Evolutionary conservation across 768 basidiomycete genomes (phyloP).

Genomic region (Cytidiella melzeri): DNA sequence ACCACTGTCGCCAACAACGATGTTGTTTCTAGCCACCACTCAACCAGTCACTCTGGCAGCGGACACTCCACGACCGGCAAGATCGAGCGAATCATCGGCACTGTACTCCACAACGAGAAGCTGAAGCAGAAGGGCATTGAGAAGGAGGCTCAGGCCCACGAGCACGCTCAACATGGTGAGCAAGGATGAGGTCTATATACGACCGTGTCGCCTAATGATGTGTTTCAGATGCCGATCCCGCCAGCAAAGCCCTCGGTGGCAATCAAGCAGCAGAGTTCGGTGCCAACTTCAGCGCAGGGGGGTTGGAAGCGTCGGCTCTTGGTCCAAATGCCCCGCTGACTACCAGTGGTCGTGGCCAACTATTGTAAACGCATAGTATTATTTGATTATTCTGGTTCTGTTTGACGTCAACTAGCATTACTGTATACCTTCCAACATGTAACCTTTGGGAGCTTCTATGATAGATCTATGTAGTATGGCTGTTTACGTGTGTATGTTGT

Average conservation of each 20-base stretch:
- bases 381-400: no score
- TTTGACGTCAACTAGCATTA: no score
- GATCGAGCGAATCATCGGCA: slow-evolving; percentile 41
- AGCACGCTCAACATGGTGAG: slow-evolving; percentile 48
- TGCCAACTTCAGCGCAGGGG: slow-evolving; percentile 10
- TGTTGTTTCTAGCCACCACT: slow-evolving; percentile 17
- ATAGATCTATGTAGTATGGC: no score
- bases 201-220: no score
- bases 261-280: slow-evolving; percentile 6
- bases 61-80: slow-evolving; percentile 38
- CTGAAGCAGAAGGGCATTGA: slow-evolving; percentile 44
- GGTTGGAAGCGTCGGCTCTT: neutral
- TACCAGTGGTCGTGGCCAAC: neutral
- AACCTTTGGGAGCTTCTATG: no score
- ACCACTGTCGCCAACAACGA: slow-evolving; percentile 13
- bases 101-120: slow-evolving; percentile 38
- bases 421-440: no score
- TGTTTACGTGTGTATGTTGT: no score
- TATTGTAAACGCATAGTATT: no score
- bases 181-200: slow-evolving; percentile 41
- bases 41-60: slow-evolving; percentile 11
- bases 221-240: slow-evolving; percentile 27
- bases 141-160: slow-evolving; percentile 48
- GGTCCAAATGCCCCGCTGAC: neutral
- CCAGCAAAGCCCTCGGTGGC: slow-evolving; percentile 26